Base-by-base conservation (phyloP, 139 green algal genomes). In the Dunaliella primolecta region DNA sequence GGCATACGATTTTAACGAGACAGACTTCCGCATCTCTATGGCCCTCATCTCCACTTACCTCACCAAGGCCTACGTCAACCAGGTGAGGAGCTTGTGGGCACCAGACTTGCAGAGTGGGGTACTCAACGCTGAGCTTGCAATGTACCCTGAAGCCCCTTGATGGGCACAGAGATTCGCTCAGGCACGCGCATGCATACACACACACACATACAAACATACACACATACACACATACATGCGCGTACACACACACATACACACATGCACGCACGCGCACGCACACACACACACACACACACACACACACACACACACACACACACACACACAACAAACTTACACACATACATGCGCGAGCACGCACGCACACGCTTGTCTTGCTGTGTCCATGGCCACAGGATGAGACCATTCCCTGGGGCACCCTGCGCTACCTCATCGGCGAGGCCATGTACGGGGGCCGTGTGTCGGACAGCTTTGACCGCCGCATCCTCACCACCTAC, bases 1-100 rank as follows among this genome's bases (percentile, higher is more conserved):
- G 76, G 88, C 94, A 3, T 97, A 97, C 83, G 95, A 98, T 90
- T 98, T 98, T 91, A 98, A 97, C 88, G 95, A 97, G 85, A 98
- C 95, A 30, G 95, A 98, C 89, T 96, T 97, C 89, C 88, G 95
- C 55, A 98, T 98, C 88, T 94, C 89, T 82, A 93, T 96, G 87
- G 90, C 92, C 2, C 89, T 98, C 76, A 95, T 97, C 82, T 88
- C 85, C 56, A 96, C 94, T 21, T 98, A 97, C 88, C 89, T 96
- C 24, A 91, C 88, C 38, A 98, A 98, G 88, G 91, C 93, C 0
- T 91, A 88, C 78, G 89, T 93, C 56, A 93, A 93, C 80, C 77
- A 84, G 83, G 83, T 86, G 36, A 15, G 83, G 3, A 20, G n/a
- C n/a, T n/a, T n/a, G n/a, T n/a, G n/a, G n/a, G n/a, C n/a, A n/a